Conservation (phyloP, 345 rosid species). For the Jatropha curcas region DNA sequence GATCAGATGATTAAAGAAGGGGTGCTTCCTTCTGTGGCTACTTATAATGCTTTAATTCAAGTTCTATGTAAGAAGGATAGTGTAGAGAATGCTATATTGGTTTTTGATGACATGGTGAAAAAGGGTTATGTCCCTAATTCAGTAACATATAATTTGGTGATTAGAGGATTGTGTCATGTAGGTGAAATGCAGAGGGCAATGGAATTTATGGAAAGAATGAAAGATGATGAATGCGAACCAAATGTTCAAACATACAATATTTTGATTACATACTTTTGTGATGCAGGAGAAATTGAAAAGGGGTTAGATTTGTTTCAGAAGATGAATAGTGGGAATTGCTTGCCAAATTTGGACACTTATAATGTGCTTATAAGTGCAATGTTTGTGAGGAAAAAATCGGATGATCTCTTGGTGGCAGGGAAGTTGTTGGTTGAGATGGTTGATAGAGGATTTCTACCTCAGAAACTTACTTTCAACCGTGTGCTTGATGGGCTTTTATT, state of each 20-base stretch:
- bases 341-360: slow-evolving; percentile 88
- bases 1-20: slow-evolving; percentile 68
- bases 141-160: slow-evolving; percentile 66
- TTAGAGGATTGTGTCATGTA: slow-evolving; percentile 78
- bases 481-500: slow-evolving; percentile 80
- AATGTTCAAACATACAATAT: slow-evolving; percentile 83
- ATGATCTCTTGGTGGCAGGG: slow-evolving; percentile 79
- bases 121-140: slow-evolving; percentile 72
- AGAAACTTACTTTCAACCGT: slow-evolving; percentile 68
- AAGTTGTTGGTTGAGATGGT: slow-evolving; percentile 84
- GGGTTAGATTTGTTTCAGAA: slow-evolving; percentile 63
- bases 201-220: slow-evolving; percentile 68
- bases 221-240: slow-evolving; percentile 57
- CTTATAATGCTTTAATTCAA: slow-evolving; percentile 87
- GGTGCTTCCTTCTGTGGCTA: slow-evolving; percentile 81
- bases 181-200: slow-evolving; percentile 63
- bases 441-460: slow-evolving; percentile 84
- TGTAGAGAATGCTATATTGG: slow-evolving; percentile 64
- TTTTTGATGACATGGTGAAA: slow-evolving; percentile 78
- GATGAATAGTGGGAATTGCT: slow-evolving; percentile 62
- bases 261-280: slow-evolving; percentile 63
- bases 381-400: slow-evolving; percentile 80
- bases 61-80: slow-evolving; percentile 86
- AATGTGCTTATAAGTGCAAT: slow-evolving; percentile 76
- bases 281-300: slow-evolving; percentile 68